These are phyloP conservation scores for Macrophomina pseudophaseolina DNA, from an alignment of 2,329 filamentous ascomycete species.

Conservation along the genomic window DNA sequence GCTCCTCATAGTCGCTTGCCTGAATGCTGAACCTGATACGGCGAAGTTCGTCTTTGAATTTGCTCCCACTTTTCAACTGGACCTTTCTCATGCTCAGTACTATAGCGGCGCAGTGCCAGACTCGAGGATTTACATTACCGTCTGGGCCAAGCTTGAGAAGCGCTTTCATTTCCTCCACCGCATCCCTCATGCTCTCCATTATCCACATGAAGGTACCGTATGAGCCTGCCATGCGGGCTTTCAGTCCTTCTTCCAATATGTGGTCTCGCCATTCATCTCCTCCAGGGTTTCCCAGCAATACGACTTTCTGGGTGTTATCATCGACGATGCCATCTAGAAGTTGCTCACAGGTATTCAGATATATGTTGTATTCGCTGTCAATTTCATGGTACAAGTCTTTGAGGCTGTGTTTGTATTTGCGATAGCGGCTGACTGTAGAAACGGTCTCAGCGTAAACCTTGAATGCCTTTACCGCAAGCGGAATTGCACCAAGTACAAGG, in stretches of 20 bases:
- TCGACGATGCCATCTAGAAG: conserved; percentile 33
- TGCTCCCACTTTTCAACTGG: conserved; percentile 31
- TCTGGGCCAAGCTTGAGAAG: not conserved
- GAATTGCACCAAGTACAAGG: conserved; percentile 23
- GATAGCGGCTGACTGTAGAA: conserved; percentile 36
- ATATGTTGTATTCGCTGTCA: conserved; percentile 33
- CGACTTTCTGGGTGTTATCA: conserved; percentile 30
- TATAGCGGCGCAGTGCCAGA: not conserved
- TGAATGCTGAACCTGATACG: conserved; percentile 37
- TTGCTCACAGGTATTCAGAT: conserved; percentile 36
- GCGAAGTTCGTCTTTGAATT: conserved; percentile 38
- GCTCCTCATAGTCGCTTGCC: conserved; percentile 35
- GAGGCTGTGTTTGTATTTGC: conserved; percentile 34
- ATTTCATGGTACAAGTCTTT: conserved; percentile 34
- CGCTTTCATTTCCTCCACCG: not conserved
- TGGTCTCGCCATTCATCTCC: conserved; percentile 34
- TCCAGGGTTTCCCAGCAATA: conserved; percentile 33
- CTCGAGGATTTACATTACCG: not conserved
- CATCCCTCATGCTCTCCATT: not conserved
- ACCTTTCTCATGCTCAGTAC: conserved; percentile 24
- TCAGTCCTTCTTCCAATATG: conserved; percentile 8
- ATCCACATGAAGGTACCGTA: not conserved
- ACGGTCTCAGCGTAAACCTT: conserved; percentile 41
- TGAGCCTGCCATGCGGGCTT: not conserved
- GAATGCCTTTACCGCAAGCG: conserved; percentile 35